Evolutionary conservation across 2,329 filamentous ascomycete species (phyloP), one percentile per base, ranked within the genome.

Genomic region (Plenodomus tracheiphilus): DNA sequence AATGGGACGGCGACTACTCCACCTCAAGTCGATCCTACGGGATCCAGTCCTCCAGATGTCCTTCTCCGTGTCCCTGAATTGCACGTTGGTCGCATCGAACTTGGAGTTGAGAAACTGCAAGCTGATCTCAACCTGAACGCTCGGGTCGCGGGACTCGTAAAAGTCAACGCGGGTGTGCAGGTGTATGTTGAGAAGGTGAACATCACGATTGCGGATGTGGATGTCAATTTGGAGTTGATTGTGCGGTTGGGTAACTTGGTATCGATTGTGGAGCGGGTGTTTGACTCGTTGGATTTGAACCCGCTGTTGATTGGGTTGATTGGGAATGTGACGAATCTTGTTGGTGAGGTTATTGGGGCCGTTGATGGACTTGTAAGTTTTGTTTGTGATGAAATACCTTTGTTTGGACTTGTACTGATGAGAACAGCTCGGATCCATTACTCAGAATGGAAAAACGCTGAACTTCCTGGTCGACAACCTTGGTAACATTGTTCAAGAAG

Each of bases 401-500:
- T 25, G 28, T 15, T 6, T 32, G 6, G 11, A 10, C 20, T 16
- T n/a, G 44, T 53, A 38, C 49, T 11, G 2, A 21, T 16, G 13
- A 15, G 13, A 11, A 20, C 41, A 64, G 59, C 75, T 85, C 2
- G 83, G 82, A 8, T 79, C 78, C 17, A 81, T 85, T 53, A 80
- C 81, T 2, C 79, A 83, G 54, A 80, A 81, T 41, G 78, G 78
- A 53, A 79, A 72, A 9, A 79, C 73, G 16, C 73, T 84, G 39
- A 79, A 78, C 54, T 83, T 83, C 71, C 53, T 83, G 34, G 75
- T 85, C 51, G 82, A 85, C 62, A 85, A 85, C 58, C 73, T 85
- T 2, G 83, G 83, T 30, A 85, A 85, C 56, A 85, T 85, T 53
- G 80, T 85, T 1, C 81, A 85, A 59, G 78, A 85, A 58, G 80